phyloP scores from a whole-genome alignment of 441 rosid species.

The Geranium incanum region DNA sequence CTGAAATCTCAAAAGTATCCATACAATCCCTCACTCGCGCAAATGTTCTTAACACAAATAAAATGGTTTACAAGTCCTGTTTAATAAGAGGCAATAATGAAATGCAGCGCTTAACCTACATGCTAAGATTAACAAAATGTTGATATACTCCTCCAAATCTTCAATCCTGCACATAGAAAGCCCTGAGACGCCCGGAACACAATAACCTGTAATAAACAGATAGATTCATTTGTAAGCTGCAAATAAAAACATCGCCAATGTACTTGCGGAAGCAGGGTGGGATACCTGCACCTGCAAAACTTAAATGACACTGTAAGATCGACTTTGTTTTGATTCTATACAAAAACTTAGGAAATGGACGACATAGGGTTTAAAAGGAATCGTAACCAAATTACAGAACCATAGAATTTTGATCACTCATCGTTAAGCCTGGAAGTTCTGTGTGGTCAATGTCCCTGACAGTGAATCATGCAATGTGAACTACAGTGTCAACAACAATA shows the following conservation, averaged over 20 bases:
- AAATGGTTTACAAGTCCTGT: no score
- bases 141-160: not conserved
- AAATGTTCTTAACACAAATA: no score
- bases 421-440: slow-evolving; percentile 21
- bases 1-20: no score
- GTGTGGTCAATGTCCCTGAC: slow-evolving; percentile 25
- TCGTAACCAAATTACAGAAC: slow-evolving; percentile 24
- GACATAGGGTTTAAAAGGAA: slow-evolving; percentile 13
- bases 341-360: not conserved
- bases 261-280: slow-evolving; percentile 36
- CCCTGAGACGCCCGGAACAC: not conserved
- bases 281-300: slow-evolving; percentile 50
- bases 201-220: slow-evolving; percentile 30
- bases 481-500: not conserved
- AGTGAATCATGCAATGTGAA: slow-evolving; percentile 15
- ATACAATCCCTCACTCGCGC: no score
- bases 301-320: slow-evolving; percentile 14
- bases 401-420: slow-evolving; percentile 24
- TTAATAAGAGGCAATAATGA: no score
- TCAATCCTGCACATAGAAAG: slow-evolving; percentile 9
- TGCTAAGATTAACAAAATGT: no score
- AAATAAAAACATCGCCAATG: slow-evolving; percentile 16
- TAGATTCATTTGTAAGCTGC: slow-evolving; percentile 22
- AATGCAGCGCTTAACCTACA: no score
- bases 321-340: not conserved